Evolutionary conservation across 2,329 filamentous ascomycete species (phyloP), one percentile per base, ranked within the genome.

Genomic region (Dendryphion nanum): DNA sequence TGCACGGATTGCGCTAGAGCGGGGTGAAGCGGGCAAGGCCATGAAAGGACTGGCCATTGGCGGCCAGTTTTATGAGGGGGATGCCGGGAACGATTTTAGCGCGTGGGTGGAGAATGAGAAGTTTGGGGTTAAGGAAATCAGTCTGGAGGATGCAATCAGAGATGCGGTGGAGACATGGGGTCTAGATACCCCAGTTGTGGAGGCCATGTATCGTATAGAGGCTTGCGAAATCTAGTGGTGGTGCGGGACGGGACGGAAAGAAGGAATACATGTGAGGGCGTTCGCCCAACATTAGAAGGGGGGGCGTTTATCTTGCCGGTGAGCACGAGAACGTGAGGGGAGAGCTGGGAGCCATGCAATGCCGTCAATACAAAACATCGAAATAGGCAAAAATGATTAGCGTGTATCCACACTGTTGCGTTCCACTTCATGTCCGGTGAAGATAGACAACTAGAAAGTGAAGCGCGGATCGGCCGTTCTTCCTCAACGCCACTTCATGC

Each of bases 41-140:
- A 57, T 63, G 45, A 57, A 55, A 29, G 61, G 63, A 0, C 37
- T 65, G 30, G 41, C 50, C 1, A 19, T 64, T 14, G 54, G 50
- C 35, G 53, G 55, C 29, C 59, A 66, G 36, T 66, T 64, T 23
- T 59, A 58, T n/a, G 61, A 62, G 30, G 53, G 36, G 3, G 51
- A 59, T 18, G 47, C 42, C 20, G 52, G 40, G 17, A 52, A 55
- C 14, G 44, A 55, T 23, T 56, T 64, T 17, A 51, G 48, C 18
- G 43, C 44, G 19, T 12, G 56, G 41, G 43, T 58, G 5, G 52
- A 61, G 39, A 65, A 65, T 33, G 53, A 59, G 14, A 4, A 44
- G 14, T 52, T 63, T 7, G 61, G 60, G 0, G 54, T 65, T 10
- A 12, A 54, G 23, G 30, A 36, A 5, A 47, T 55, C 23, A 49